These are phyloP conservation scores for Cladosporium sp. DNA, from an alignment of 2,329 filamentous ascomycete species.

Conservation along the genomic window DNA sequence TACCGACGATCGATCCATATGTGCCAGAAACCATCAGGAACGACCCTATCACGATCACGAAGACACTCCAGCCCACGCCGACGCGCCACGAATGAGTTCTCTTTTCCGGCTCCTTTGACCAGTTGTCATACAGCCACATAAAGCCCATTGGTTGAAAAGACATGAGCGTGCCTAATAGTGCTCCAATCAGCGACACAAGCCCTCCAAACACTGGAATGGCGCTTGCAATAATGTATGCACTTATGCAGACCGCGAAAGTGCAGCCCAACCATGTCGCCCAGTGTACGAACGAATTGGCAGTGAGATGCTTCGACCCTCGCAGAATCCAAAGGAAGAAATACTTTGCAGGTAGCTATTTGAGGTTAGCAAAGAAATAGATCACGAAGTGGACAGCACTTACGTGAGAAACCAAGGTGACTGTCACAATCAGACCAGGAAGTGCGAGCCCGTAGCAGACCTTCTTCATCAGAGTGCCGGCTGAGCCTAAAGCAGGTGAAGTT, in stretches of 20 bases:
- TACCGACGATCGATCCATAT: slow-evolving; percentile 38
- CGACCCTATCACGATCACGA: slow-evolving; percentile 45
- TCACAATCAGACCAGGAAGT: slow-evolving; percentile 22
- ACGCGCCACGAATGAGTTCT: slow-evolving; percentile 26
- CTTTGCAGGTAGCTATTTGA: slow-evolving; percentile 20
- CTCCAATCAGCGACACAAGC: slow-evolving; percentile 45
- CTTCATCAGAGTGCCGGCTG: slow-evolving; percentile 40
- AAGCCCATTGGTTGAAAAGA: slow-evolving; percentile 41
- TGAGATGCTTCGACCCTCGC: slow-evolving; percentile 22
- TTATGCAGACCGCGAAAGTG: slow-evolving; percentile 21
- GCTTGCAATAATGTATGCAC: slow-evolving; percentile 34
- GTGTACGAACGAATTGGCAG: slow-evolving; percentile 16
- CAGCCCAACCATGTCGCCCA: slow-evolving; percentile 15
- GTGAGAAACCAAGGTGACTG: slow-evolving; percentile 22
- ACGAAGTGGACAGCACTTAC: neutral
- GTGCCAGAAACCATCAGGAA: slow-evolving; percentile 45
- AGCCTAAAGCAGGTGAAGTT: slow-evolving; percentile 45
- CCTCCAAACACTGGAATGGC: slow-evolving; percentile 45
- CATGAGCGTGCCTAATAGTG: slow-evolving; percentile 46
- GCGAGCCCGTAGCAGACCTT: slow-evolving; percentile 42
- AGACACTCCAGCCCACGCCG: slow-evolving; percentile 44
- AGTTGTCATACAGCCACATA: slow-evolving; percentile 24
- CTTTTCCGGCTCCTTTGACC: slow-evolving; percentile 1
- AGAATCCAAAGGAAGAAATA: slow-evolving; percentile 26
- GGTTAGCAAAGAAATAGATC: too few relatives aligned